These are phyloP conservation scores for Globisporangium takayamanum DNA, from an alignment of 352 stramenopile species.

Conservation along the genomic window DNA sequence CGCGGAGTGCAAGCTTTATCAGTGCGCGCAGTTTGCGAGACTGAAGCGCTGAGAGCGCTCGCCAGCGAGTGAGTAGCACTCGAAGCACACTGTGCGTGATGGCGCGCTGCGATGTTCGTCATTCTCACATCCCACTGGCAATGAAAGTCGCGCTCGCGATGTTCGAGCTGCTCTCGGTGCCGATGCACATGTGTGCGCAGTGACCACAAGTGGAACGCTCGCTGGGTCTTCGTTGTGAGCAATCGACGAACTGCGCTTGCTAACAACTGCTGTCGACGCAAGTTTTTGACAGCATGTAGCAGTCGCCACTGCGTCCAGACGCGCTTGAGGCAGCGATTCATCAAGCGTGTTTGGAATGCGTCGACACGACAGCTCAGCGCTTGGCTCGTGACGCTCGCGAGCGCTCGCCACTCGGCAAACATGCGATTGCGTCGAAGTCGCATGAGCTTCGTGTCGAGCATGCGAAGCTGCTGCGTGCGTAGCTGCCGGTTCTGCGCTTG, in stretches of 20 bases:
- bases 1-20: slow-evolving; percentile 4
- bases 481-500: slow-evolving; percentile 32
- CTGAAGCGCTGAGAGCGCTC: neutral
- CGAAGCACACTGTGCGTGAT: neutral
- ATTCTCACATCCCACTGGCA: slow-evolving; percentile 1
- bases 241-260: neutral
- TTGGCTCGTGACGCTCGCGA: slow-evolving; percentile 20
- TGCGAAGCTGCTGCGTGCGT: slow-evolving; percentile 23
- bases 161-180: neutral
- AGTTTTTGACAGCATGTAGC: neutral
- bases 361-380: slow-evolving; percentile 35
- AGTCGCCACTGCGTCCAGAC: slow-evolving; percentile 25
- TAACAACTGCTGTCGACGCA: neutral
- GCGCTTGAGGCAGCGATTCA: slow-evolving; percentile 11
- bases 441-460: slow-evolving; percentile 15
- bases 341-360: slow-evolving; percentile 32
- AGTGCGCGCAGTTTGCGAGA: neutral
- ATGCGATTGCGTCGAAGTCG: slow-evolving; percentile 24
- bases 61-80: slow-evolving; percentile 1
- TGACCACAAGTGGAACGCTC: slow-evolving; percentile 7
- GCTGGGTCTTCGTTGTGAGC: neutral
- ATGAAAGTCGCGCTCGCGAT: neutral
- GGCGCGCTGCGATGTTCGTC: neutral
- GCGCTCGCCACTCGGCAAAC: slow-evolving; percentile 33
- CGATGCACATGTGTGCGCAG: neutral